Evolutionary conservation across 169 alveolate genomes (phyloP), one percentile per base, ranked within the genome.

Genomic region (Babesia ovis): DNA sequence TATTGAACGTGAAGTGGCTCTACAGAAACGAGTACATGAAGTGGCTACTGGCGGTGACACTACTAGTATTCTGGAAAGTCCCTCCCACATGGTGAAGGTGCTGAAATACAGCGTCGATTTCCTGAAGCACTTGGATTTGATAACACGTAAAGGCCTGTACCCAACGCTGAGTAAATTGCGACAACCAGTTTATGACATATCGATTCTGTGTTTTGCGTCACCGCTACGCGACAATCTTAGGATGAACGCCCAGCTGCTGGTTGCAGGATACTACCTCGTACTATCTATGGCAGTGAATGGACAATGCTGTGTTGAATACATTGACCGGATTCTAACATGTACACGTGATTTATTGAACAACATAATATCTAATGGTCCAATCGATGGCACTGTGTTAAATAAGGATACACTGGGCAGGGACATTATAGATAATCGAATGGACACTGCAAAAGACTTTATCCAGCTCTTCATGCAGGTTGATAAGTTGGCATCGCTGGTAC

Each of bases 271-370:
- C 51, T 64, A 64, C 37, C 16, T 50, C 29, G 18, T 64, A 5
- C 51, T 64, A 8, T 50, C 43, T 8, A 11, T 50, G 5, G 54
- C 53, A 4, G 74, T 31, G 20, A 45, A 48, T 29, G 59, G 74
- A 8, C 31, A 64, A 42, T 50, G 61, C 34, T 4, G 62, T 32
- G 39, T 46, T 50, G 61, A 64, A 4, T 14, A 25, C 25, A 45
- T 64, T 9, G 35, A 46, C 8, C 5, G 9, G 50, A 12, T 50
- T 23, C 11, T 46, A 20, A 5, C 22, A 8, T 64, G 51, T 23
- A 39, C 41, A 20, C 12, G 34, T 37, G 39, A 6, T 6, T 37
- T 60, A 22, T 2, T 41, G 23, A n/a, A n/a, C n/a, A n/a, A n/a
- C n/a, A n/a, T n/a, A n/a, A n/a, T n/a, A n/a, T n/a, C n/a, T n/a